A percentile compares a stretch with the other conserved stretches of the same genome.
These are phyloP conservation scores for Talaromyces islandicus DNA, from an alignment of 2,329 filamentous ascomycete genomes.

Conservation along the genomic window DNA sequence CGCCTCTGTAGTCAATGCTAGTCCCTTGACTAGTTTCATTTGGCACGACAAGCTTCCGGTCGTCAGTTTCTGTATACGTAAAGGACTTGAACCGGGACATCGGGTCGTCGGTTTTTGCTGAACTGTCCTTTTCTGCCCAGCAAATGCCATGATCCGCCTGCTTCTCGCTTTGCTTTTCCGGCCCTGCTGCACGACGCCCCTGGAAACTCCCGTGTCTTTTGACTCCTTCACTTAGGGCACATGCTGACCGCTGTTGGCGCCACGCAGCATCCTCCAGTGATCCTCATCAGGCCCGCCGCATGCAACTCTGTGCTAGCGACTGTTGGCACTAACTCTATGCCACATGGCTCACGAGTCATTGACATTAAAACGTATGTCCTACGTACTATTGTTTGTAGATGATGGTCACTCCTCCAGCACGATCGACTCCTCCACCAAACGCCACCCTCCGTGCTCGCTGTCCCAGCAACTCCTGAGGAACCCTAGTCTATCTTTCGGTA, in stretches of 20 bases:
- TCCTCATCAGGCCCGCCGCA: background rate
- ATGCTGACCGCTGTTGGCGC: background rate
- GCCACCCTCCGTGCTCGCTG: background rate
- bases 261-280: background rate
- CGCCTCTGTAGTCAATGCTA: too few relatives aligned
- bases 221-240: too few relatives aligned
- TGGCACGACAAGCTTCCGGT: background rate
- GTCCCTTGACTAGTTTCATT: background rate
- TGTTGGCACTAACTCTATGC: background rate
- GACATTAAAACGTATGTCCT: too few relatives aligned
- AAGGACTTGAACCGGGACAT: background rate
- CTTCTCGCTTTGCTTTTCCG: too few relatives aligned
- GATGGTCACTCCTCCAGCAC: background rate
- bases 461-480: background rate
- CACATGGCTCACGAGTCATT: background rate
- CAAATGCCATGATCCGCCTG: too few relatives aligned
- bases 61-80: background rate
- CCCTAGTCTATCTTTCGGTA: background rate
- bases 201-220: too few relatives aligned
- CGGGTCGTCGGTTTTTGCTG: background rate
- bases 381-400: background rate
- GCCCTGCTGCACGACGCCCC: too few relatives aligned
- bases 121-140: background rate
- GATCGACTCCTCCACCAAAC: background rate
- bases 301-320: background rate